Evolutionary conservation across 2,329 filamentous ascomycete species (phyloP), one percentile per base, ranked within the genome.

Genomic region (Cylindrodendrum hubeiense): DNA sequence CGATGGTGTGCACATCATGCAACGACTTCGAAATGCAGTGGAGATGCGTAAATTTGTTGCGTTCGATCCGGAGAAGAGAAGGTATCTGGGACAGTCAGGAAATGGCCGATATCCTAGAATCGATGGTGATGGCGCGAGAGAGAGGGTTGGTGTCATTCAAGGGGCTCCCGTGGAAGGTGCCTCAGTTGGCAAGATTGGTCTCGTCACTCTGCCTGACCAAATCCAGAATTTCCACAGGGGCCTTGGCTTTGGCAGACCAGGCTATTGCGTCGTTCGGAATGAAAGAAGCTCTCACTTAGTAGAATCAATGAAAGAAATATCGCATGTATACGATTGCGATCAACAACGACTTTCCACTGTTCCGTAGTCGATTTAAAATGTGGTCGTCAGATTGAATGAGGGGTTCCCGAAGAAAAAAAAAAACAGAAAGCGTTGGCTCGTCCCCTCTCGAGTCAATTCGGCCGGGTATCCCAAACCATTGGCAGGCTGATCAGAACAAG

Each of bases 1-100:
- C 66, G 10, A 59, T 66, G 4, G 60, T 71, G 2, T 67, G 65
- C 51, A 55, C 60, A 5, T 63, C 61, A 1, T 68, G 67, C 19
- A 53, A 43, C 28, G 63, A 67, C 21, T 9, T 24, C 3, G 49
- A 46, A 3, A 63, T 66, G 1, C 63, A 71, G n/a, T 21, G 39
- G 1, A 53, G 57, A 12, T 56, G 68, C 7, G 55, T 72, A 13
- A 15, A 5, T 17, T 10, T 74, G 5, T 24, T 73, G 6, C 66
- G 62, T 1, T 60, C 62, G 0, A 50, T 71, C 3, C 47, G 63
- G 10, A 43, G 70, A 12, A 51, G 71, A 12, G 72, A 74, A 24
- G 70, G 72, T 0, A 59, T 74, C 1, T 74, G 71, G 70, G 72
- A 74, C 30, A 74, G 70, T 37, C 61, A 63, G 46, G 71, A 74